Evolutionary conservation across 2,329 filamentous ascomycete genomes (phyloP).

Genomic region (Neopestalotiopsis sp.): DNA sequence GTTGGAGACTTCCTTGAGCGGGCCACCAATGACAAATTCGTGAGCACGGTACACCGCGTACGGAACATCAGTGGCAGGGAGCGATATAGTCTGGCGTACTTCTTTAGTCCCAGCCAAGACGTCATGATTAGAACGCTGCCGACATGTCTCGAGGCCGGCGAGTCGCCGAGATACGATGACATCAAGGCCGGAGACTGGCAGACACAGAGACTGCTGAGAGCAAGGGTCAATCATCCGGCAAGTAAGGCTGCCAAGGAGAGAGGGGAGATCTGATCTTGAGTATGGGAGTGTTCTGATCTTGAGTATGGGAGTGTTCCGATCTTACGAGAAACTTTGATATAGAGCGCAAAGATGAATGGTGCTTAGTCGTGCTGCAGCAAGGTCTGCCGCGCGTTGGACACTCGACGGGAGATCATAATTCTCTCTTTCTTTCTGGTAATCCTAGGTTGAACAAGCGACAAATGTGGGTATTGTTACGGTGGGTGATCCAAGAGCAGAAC

Average conservation of each 20-base stretch:
- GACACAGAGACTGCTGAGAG: slow-evolving; percentile 19
- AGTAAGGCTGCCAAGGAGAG: slow-evolving; percentile 20
- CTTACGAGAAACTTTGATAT: too few relatives aligned
- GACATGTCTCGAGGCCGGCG: slow-evolving; percentile 17
- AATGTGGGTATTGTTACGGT: too few relatives aligned
- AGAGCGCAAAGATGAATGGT: too few relatives aligned
- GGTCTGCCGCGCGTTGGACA: too few relatives aligned
- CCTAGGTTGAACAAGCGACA: too few relatives aligned
- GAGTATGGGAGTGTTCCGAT: not conserved
- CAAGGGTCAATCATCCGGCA: slow-evolving; percentile 19
- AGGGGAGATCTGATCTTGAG: slow-evolving; percentile 18
- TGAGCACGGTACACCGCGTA: slow-evolving; percentile 51
- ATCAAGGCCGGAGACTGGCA: slow-evolving; percentile 20
- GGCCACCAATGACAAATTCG: slow-evolving; percentile 46
- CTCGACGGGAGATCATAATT: fast-evolving
- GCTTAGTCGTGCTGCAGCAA: too few relatives aligned
- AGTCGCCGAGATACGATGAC: slow-evolving; percentile 18
- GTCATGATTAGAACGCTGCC: slow-evolving; percentile 43
- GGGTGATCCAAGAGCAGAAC: too few relatives aligned
- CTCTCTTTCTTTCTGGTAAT: too few relatives aligned
- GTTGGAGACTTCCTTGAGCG: slow-evolving; percentile 48
- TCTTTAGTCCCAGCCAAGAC: slow-evolving; percentile 49
- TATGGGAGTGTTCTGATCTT: not conserved
- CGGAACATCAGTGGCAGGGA: slow-evolving; percentile 35
- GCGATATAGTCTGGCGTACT: slow-evolving; percentile 50